These are phyloP conservation scores for Scedosporium dehoogii DNA, from an alignment of 2,329 filamentous ascomycete genomes.

Conservation along the genomic window DNA sequence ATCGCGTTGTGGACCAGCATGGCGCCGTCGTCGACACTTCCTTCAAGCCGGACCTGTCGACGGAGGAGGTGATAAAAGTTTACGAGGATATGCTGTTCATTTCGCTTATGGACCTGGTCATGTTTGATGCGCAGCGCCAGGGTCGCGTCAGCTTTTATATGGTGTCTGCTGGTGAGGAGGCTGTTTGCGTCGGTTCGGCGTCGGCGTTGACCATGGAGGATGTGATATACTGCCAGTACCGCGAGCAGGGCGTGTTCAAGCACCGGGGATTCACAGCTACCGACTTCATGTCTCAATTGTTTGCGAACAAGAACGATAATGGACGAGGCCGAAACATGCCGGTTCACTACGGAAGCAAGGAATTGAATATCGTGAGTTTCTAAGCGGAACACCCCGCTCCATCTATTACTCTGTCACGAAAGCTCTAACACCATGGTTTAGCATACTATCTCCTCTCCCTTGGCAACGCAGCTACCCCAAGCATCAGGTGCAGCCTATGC, in stretches of 20 bases:
- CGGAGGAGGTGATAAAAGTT: slow-evolving; percentile 49
- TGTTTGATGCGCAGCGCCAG: slow-evolving; percentile 96
- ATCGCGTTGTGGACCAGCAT: slow-evolving; percentile 83
- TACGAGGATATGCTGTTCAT: slow-evolving; percentile 58
- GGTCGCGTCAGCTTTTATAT: slow-evolving; percentile 96
- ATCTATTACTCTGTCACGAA: not conserved
- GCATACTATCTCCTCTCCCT: slow-evolving; percentile 74
- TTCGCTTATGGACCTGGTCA: slow-evolving; percentile 89
- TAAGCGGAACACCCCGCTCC: not conserved
- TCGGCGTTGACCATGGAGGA: slow-evolving; percentile 76
- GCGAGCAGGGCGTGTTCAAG: slow-evolving; percentile 84
- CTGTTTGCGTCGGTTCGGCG: slow-evolving; percentile 80
- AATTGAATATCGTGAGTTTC: slow-evolving; percentile 68
- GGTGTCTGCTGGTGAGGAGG: slow-evolving; percentile 91
- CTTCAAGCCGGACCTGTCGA: slow-evolving; percentile 58
- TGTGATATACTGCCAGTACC: slow-evolving; percentile 88
- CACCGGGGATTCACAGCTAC: slow-evolving; percentile 79
- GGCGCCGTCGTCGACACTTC: slow-evolving; percentile 70
- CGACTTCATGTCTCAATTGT: slow-evolving; percentile 93
- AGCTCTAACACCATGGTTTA: slow-evolving; percentile 18
- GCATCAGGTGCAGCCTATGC: slow-evolving; percentile 82
- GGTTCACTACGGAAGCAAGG: slow-evolving; percentile 82
- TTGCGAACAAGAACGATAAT: slow-evolving; percentile 72
- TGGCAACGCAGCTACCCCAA: slow-evolving; percentile 85
- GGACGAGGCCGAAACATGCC: slow-evolving; percentile 92